A percentile compares a stretch with the other conserved stretches of the same genome.
These are phyloP conservation scores for Metschnikowia lochheadii DNA, from an alignment of 805 yeast genomes.

Conservation along the genomic window DNA sequence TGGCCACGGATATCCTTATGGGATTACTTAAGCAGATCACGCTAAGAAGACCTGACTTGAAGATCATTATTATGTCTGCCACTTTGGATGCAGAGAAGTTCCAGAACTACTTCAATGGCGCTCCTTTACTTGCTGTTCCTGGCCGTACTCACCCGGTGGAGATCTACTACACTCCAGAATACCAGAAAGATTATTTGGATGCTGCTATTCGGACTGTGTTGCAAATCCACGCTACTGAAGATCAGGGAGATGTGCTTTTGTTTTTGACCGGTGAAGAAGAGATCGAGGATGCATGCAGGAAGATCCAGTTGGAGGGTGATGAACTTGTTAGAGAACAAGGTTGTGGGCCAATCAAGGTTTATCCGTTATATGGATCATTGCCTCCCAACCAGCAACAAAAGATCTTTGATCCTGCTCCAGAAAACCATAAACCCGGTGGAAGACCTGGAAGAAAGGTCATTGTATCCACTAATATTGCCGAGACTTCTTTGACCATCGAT, in stretches of 20 bases:
- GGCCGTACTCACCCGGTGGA: slow-evolving; percentile 98
- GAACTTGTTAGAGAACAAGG: slow-evolving; percentile 83
- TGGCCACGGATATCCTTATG: slow-evolving; percentile 95
- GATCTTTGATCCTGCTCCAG: slow-evolving; percentile 89
- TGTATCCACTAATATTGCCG: slow-evolving; percentile 93
- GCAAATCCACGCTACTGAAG: slow-evolving; percentile 96
- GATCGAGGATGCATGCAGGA: slow-evolving; percentile 94
- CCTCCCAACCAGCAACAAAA: slow-evolving; percentile 95
- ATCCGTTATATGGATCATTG: slow-evolving; percentile 92
- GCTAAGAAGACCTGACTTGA: slow-evolving; percentile 76
- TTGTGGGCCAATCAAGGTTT: slow-evolving; percentile 85
- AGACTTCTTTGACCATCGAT: slow-evolving; percentile 94
- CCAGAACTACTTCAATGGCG: slow-evolving; percentile 82
- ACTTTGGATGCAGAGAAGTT: slow-evolving; percentile 96
- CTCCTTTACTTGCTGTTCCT: slow-evolving; percentile 93
- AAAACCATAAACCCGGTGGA: slow-evolving; percentile 65
- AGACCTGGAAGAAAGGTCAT: slow-evolving; percentile 94
- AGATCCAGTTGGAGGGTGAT: slow-evolving; percentile 83
- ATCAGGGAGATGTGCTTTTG: slow-evolving; percentile 81
- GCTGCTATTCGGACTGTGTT: slow-evolving; percentile 93
- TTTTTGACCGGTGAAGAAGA: slow-evolving; percentile 97
- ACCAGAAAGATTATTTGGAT: slow-evolving; percentile 90
- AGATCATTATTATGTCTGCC: slow-evolving; percentile 94
- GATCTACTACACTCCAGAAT: slow-evolving; percentile 94
- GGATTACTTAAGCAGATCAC: slow-evolving; percentile 85